Conservation (phyloP, 108 stramenopile species). For the Nitzschia inconspicua region DNA sequence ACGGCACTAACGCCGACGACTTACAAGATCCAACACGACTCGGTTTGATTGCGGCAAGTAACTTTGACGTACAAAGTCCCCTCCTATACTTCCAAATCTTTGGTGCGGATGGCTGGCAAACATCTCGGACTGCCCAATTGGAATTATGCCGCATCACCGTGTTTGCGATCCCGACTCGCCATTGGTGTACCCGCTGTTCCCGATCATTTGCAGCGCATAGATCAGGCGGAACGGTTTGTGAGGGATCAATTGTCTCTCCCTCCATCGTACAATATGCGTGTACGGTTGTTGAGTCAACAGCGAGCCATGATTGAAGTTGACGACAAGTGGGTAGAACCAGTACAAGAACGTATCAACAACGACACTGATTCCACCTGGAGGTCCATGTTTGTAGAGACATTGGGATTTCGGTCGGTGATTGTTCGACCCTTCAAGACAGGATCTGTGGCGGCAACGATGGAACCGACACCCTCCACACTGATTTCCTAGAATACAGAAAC, state of each 20-base stretch:
- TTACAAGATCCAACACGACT: constrained; percentile 80
- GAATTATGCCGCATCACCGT: constrained; percentile 91
- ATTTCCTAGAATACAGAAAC: too few relatives aligned
- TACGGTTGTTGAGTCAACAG: constrained; percentile 57
- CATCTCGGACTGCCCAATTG: constrained; percentile 85
- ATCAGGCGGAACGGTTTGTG: constrained; percentile 67
- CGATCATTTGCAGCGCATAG: constrained; percentile 67
- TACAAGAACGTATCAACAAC: constrained; percentile 1
- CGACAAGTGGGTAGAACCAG: background rate
- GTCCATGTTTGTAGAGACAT: constrained; percentile 14
- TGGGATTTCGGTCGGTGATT: constrained; percentile 42
- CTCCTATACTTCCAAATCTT: constrained; percentile 63
- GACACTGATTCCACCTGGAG: constrained; percentile 13
- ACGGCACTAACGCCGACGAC: constrained; percentile 94
- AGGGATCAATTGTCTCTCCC: constrained; percentile 35
- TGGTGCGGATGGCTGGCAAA: constrained; percentile 68
- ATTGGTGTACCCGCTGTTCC: constrained; percentile 82
- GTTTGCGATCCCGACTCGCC: constrained; percentile 86
- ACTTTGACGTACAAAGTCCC: constrained; percentile 79
- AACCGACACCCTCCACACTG: too few relatives aligned
- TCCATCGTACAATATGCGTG: constrained; percentile 53
- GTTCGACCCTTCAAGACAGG: constrained; percentile 51
- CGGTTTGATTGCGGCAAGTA: constrained; percentile 69
- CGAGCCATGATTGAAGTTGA: constrained; percentile 80
- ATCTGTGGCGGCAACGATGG: constrained; percentile 32